Conservation (phyloP, 2,329 filamentous ascomycete genomes). For the Metarhizium rileyi region DNA sequence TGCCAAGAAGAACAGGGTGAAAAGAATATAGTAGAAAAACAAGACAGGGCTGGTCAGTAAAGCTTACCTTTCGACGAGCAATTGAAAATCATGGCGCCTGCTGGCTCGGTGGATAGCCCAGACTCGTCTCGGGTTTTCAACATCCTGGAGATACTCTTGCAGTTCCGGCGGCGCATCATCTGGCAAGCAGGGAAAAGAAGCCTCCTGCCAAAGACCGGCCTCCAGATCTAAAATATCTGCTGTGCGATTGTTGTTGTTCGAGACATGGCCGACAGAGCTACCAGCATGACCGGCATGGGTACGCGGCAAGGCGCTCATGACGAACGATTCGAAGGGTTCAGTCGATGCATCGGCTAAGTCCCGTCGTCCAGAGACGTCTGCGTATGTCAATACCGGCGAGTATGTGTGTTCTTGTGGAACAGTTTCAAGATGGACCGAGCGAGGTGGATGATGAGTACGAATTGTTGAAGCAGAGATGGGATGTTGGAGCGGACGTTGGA, state of each 20-base stretch:
- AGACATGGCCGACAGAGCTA: neutral
- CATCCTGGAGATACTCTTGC: constrained; percentile 41
- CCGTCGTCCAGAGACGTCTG: neutral
- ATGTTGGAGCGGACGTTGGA: neutral
- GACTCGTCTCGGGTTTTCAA: constrained; percentile 52
- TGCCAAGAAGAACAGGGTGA: neutral
- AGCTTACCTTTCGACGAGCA: constrained; percentile 55
- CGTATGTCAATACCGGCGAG: neutral
- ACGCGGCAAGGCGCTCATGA: constrained; percentile 10
- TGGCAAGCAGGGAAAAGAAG: constrained; percentile 49
- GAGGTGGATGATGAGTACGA: neutral
- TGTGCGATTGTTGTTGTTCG: constrained; percentile 5
- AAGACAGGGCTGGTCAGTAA: neutral
- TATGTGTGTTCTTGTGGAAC: neutral
- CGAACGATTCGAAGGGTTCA: neutral
- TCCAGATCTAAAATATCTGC: constrained; percentile 37
- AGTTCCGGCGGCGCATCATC: constrained; percentile 50
- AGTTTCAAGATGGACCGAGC: neutral
- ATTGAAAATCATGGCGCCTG: constrained; percentile 54
- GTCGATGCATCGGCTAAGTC: constrained; percentile 4
- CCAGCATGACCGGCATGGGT: constrained; percentile 4
- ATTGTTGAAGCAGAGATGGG: neutral
- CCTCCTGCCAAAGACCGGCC: constrained; percentile 51
- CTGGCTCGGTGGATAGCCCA: constrained; percentile 52
- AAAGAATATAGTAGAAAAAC: neutral